These are phyloP conservation scores for Fusarium denticulatum DNA, from an alignment of 2,329 filamentous ascomycete genomes.

Conservation along the genomic window DNA sequence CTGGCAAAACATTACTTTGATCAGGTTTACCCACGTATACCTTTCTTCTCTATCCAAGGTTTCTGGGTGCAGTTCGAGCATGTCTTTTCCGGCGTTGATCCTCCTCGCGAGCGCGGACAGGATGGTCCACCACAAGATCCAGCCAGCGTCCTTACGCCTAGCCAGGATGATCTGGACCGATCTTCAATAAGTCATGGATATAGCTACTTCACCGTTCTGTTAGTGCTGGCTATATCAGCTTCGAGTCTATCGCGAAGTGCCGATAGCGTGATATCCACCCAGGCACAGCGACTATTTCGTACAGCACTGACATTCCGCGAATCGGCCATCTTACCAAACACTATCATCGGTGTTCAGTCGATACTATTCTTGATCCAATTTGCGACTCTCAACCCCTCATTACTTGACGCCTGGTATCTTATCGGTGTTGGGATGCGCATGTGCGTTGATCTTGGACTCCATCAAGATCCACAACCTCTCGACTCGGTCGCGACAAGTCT, in stretches of 20 bases:
- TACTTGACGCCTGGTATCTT: constrained; percentile 9
- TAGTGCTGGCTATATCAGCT: not conserved
- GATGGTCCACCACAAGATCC: not conserved
- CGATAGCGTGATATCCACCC: constrained; percentile 3
- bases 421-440: constrained; percentile 11
- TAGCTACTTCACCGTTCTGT: constrained; percentile 1
- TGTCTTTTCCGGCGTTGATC: not conserved
- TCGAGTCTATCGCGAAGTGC: constrained; percentile 10
- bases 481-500: not conserved
- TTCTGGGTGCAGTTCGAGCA: constrained; percentile 17
- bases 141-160: not conserved
- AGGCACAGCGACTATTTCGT: not conserved
- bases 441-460: constrained; percentile 9
- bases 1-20: constrained; percentile 1
- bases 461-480: not conserved
- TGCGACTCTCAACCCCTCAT: not conserved
- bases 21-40: constrained; percentile 1
- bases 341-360: not conserved
- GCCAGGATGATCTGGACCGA: not conserved
- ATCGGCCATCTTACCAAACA: not conserved
- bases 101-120: not conserved
- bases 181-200: not conserved
- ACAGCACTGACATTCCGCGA: not conserved
- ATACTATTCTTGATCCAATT: constrained; percentile 2
- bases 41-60: constrained; percentile 11